phyloP scores from a whole-genome alignment of 169 alveolate species.

The Theileria annulata region DNA sequence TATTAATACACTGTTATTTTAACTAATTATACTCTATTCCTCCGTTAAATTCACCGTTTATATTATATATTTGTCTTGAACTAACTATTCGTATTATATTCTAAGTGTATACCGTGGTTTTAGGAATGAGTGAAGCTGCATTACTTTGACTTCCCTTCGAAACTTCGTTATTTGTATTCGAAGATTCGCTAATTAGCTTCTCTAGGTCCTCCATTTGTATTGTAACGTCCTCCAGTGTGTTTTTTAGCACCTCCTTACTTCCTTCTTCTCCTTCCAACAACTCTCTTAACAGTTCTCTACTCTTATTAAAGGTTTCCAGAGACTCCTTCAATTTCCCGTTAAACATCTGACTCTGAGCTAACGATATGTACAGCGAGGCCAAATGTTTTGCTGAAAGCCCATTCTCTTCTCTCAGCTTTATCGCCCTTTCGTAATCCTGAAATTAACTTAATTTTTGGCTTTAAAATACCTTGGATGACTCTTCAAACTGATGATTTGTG shows the following conservation, averaged over 20 bases:
- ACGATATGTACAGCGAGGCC: constrained; percentile 60
- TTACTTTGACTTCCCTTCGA: constrained; percentile 61
- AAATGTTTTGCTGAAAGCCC: constrained; percentile 31
- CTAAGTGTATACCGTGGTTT: constrained; percentile 51
- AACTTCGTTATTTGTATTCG: not conserved
- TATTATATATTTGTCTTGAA: not conserved
- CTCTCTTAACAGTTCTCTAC: constrained; percentile 29
- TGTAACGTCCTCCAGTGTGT: constrained; percentile 57
- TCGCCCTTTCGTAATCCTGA: constrained; percentile 55
- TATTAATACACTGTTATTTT: not conserved
- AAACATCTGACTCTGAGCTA: constrained; percentile 66
- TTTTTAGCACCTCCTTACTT: constrained; percentile 23
- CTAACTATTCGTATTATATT: not conserved
- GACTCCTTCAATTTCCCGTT: constrained; percentile 45
- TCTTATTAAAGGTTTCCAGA: constrained; percentile 25
- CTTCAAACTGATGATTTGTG: constrained; percentile 58
- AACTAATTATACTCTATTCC: not conserved
- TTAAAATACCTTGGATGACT: constrained; percentile 35
- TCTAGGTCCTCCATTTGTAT: constrained; percentile 52
- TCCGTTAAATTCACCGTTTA: not conserved
- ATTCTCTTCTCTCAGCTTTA: constrained; percentile 48
- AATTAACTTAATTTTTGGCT: not conserved
- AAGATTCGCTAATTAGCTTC: constrained; percentile 34
- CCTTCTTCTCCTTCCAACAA: constrained; percentile 21
- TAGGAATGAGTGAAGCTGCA: constrained; percentile 58